Percentiles rank a stretch among this genome's conserved stretches.
Conservation (phyloP, 495 filamentous ascomycete genomes). For the Penicillium cataractarum region DNA sequence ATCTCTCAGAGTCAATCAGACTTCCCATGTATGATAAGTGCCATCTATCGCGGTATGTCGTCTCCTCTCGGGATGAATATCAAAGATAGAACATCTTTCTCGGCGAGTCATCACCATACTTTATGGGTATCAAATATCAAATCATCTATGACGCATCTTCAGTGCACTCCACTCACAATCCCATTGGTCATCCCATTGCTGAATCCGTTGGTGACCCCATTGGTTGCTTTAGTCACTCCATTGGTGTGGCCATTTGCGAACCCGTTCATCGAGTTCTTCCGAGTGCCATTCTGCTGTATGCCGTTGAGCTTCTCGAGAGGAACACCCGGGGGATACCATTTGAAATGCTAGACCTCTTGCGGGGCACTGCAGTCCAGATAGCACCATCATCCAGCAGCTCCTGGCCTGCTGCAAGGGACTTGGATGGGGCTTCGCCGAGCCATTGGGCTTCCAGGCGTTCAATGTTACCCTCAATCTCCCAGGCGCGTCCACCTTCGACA, state of each 20-base stretch:
- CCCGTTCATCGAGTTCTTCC: slow-evolving; percentile 8
- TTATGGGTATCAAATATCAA: slow-evolving; percentile 12
- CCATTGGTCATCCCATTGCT: slow-evolving; percentile 15
- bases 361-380: slow-evolving; percentile 27
- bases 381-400: slow-evolving; percentile 37
- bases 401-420: slow-evolving; percentile 42
- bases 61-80: background rate
- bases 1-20: background rate
- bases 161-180: slow-evolving; percentile 10
- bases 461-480: slow-evolving; percentile 52
- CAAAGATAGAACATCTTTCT: background rate
- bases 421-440: slow-evolving; percentile 48
- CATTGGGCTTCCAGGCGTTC: slow-evolving; percentile 46
- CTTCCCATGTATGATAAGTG: background rate
- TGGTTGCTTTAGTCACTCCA: slow-evolving; percentile 15
- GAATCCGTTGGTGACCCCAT: slow-evolving; percentile 10
- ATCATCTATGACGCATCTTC: background rate
- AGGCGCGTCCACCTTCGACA: slow-evolving; percentile 50
- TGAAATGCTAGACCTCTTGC: slow-evolving; percentile 28
- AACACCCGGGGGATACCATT: slow-evolving; percentile 28
- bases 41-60: background rate
- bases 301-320: slow-evolving; percentile 24
- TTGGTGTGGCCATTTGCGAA: slow-evolving; percentile 7
- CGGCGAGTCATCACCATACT: background rate
- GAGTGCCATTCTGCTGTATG: slow-evolving; percentile 11